Conservation (phyloP, 2,329 filamentous ascomycete species). For the Aaosphaeria pasadenensis region DNA sequence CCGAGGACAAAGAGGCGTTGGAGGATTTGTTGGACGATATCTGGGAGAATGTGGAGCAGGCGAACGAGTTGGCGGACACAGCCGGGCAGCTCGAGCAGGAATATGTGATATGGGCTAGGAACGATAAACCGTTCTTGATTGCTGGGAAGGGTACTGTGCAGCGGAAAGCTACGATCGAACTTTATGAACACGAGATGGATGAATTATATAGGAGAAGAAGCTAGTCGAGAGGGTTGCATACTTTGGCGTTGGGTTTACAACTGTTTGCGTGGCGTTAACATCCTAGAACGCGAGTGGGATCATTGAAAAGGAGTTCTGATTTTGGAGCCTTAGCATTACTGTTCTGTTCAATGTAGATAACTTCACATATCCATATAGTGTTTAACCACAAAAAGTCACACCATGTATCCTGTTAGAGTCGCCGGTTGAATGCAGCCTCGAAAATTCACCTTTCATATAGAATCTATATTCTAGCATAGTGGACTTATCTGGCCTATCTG, state of each 20-base stretch:
- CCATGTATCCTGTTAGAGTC: too few relatives aligned
- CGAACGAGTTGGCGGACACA: constrained; percentile 42
- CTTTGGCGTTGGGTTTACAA: too few relatives aligned
- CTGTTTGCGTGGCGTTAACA: too few relatives aligned
- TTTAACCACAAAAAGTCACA: too few relatives aligned
- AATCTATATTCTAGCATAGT: constrained; percentile 9
- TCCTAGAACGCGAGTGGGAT: too few relatives aligned
- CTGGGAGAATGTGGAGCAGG: constrained; percentile 39
- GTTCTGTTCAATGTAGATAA: too few relatives aligned
- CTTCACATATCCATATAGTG: too few relatives aligned
- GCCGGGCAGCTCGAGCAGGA: constrained; percentile 44
- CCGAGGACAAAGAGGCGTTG: constrained; percentile 10
- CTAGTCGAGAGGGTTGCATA: not conserved
- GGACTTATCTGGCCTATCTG: constrained; percentile 9
- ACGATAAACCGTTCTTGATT: constrained; percentile 44
- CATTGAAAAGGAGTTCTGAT: too few relatives aligned
- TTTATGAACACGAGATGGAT: constrained; percentile 49
- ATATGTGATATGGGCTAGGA: constrained; percentile 43
- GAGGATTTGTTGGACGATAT: constrained; percentile 43
- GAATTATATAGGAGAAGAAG: constrained; percentile 35
- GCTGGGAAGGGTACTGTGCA: constrained; percentile 49
- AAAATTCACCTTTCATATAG: too few relatives aligned
- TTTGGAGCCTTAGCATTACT: too few relatives aligned
- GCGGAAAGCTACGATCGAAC: constrained; percentile 37
- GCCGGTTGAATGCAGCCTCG: too few relatives aligned